phyloP scores from a whole-genome alignment of 805 yeast species.

The Kazachstania taianensis region DNA sequence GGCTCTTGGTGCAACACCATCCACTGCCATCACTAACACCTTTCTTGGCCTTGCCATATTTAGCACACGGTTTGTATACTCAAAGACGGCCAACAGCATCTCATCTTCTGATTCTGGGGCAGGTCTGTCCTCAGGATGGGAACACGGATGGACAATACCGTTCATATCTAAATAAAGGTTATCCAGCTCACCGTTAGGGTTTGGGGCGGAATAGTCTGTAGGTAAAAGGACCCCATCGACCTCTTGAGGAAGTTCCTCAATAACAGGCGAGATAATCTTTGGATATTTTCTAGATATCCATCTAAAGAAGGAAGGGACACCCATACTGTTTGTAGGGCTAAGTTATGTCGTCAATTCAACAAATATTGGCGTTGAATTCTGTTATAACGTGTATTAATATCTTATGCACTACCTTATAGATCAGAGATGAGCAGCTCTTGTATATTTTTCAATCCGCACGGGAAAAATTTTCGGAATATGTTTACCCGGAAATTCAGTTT shows the following conservation, averaged over 20 bases:
- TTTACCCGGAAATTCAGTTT: no score
- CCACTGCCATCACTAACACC: slow-evolving; percentile 88
- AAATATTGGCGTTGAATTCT: no score
- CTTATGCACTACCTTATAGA: no score
- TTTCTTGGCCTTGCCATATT: slow-evolving; percentile 94
- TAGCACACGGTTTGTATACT: slow-evolving; percentile 83
- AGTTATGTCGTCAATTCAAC: no score
- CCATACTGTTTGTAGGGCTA: no score
- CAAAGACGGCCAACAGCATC: slow-evolving; percentile 88
- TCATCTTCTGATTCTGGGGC: slow-evolving; percentile 96
- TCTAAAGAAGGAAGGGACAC: slow-evolving; percentile 96
- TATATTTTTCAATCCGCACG: no score
- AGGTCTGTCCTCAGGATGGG: slow-evolving; percentile 94
- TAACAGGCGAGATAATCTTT: slow-evolving; percentile 81
- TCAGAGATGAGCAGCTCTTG: no score
- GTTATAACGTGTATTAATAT: no score
- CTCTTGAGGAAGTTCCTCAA: slow-evolving; percentile 55
- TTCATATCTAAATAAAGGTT: slow-evolving; percentile 94
- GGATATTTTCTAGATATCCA: slow-evolving; percentile 94
- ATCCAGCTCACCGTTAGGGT: slow-evolving; percentile 93
- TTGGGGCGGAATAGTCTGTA: slow-evolving; percentile 58
- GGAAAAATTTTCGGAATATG: no score
- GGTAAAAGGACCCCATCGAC: slow-evolving; percentile 58
- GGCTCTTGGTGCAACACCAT: slow-evolving; percentile 98
- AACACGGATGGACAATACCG: slow-evolving; percentile 98